Percentiles rank a stretch among this genome's conserved stretches.
phyloP scores from a whole-genome alignment of 1,284 basidiomycete species.

The Stygiomarasmius scandens region DNA sequence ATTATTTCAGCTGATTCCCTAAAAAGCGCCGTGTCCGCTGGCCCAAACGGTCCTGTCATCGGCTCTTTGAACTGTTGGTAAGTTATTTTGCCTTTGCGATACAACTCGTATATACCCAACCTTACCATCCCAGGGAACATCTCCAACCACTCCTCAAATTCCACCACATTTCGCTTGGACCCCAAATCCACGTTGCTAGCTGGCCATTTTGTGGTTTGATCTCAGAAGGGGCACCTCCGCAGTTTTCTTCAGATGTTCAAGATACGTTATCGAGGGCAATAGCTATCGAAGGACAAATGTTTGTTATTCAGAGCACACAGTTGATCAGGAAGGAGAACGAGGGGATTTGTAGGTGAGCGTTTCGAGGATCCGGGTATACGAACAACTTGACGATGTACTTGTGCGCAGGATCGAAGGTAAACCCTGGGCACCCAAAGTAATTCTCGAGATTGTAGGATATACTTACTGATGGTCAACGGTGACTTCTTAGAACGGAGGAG shows the following conservation, averaged over 20 bases:
- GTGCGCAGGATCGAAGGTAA: slow-evolving; percentile 14
- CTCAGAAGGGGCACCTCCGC: slow-evolving; percentile 13
- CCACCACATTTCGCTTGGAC: slow-evolving; percentile 19
- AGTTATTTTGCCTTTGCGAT: not conserved
- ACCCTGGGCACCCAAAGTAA: slow-evolving; percentile 12
- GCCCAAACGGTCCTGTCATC: slow-evolving; percentile 15
- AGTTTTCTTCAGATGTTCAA: slow-evolving; percentile 20
- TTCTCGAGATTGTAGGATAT: not conserved
- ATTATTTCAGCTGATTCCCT: slow-evolving; percentile 15
- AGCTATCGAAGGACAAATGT: slow-evolving; percentile 23
- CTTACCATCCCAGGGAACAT: slow-evolving; percentile 23
- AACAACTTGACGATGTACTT: not conserved
- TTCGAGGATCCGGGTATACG: not conserved
- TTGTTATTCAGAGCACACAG: slow-evolving; percentile 22
- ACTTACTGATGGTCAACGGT: not conserved
- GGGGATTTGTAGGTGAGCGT: slow-evolving; percentile 17
- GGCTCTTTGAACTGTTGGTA: slow-evolving; percentile 22
- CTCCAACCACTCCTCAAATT: slow-evolving; percentile 22
- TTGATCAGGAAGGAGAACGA: slow-evolving; percentile 16
- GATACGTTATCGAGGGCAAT: slow-evolving; percentile 15
- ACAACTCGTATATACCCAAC: not conserved
- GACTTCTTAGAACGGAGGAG: slow-evolving; percentile 17
- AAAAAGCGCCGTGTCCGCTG: slow-evolving; percentile 17
- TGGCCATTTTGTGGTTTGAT: slow-evolving; percentile 19
- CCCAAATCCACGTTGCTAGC: slow-evolving; percentile 22